A percentile compares a stretch with the other conserved stretches of the same genome.
phyloP scores from a whole-genome alignment of 225 moss, liverwort and hornwort genomes.

The Thuidium tamariscinum region DNA sequence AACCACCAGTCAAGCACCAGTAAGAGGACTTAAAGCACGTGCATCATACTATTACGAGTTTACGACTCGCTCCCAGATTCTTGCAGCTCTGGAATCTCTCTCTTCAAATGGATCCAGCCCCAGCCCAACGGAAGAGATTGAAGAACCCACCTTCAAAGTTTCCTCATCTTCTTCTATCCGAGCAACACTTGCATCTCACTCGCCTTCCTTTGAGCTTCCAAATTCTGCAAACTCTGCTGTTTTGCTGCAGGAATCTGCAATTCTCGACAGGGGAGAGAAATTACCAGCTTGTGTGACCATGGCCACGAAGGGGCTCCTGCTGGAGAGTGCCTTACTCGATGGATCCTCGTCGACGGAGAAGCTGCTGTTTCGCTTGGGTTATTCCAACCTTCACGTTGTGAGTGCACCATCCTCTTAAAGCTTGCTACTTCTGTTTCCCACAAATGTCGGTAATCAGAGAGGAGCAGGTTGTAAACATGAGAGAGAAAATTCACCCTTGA shows the following conservation, averaged over 20 bases:
- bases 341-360: conserved; percentile 21
- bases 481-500: neutral
- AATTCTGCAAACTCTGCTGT: neutral
- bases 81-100: neutral
- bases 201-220: neutral
- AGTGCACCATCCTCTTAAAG: neutral
- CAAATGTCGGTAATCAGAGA: neutral
- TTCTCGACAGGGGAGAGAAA: neutral
- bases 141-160: neutral
- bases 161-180: neutral
- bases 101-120: neutral
- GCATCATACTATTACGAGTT: neutral
- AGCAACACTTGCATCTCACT: neutral
- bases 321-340: conserved; percentile 26
- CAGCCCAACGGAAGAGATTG: no score
- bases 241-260: neutral
- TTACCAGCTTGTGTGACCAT: neutral
- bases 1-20: no score
- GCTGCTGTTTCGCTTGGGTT: conserved; percentile 26
- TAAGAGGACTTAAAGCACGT: neutral
- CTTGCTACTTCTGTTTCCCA: neutral
- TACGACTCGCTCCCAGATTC: neutral
- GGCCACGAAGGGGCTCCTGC: conserved; percentile 20
- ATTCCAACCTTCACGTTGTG: conserved; percentile 28
- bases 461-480: neutral